phyloP scores from a whole-genome alignment of 1,139 yeast species.

The Candida sojae region DNA sequence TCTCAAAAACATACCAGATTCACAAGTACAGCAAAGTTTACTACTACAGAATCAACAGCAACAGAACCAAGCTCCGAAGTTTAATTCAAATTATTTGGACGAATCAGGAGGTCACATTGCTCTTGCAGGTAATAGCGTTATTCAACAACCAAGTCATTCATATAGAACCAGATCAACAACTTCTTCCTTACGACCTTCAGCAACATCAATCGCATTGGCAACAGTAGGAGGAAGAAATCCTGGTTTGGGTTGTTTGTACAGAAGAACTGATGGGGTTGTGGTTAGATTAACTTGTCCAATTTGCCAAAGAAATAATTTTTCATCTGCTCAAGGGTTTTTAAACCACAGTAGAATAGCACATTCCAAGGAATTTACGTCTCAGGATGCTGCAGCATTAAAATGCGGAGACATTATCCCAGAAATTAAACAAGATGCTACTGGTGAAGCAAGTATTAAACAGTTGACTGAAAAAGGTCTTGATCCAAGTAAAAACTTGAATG shows the following conservation, averaged over 20 bases:
- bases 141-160: slow-evolving; percentile 21
- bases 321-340: slow-evolving; percentile 78
- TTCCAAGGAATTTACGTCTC: slow-evolving; percentile 68
- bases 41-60: neutral
- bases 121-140: neutral
- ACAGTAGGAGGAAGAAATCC: slow-evolving; percentile 12
- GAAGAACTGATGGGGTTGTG: slow-evolving; percentile 71
- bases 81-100: slow-evolving; percentile 8
- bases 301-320: slow-evolving; percentile 69
- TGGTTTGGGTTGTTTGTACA: slow-evolving; percentile 60
- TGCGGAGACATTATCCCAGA: slow-evolving; percentile 65
- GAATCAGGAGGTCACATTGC: slow-evolving; percentile 1
- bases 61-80: neutral
- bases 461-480: slow-evolving; percentile 43
- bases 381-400: slow-evolving; percentile 71
- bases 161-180: slow-evolving; percentile 54
- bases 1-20: slow-evolving; percentile 14
- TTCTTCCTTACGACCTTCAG: slow-evolving; percentile 47
- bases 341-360: slow-evolving; percentile 79
- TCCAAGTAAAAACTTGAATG: slow-evolving; percentile 41
- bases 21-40: neutral
- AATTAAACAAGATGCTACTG: slow-evolving; percentile 61
- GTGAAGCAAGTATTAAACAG: slow-evolving; percentile 45
- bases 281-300: slow-evolving; percentile 69
- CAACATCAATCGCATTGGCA: slow-evolving; percentile 19